Evolutionary conservation across 2,329 filamentous ascomycete genomes (phyloP).

Genomic region (Neofusicoccum sp.): DNA sequence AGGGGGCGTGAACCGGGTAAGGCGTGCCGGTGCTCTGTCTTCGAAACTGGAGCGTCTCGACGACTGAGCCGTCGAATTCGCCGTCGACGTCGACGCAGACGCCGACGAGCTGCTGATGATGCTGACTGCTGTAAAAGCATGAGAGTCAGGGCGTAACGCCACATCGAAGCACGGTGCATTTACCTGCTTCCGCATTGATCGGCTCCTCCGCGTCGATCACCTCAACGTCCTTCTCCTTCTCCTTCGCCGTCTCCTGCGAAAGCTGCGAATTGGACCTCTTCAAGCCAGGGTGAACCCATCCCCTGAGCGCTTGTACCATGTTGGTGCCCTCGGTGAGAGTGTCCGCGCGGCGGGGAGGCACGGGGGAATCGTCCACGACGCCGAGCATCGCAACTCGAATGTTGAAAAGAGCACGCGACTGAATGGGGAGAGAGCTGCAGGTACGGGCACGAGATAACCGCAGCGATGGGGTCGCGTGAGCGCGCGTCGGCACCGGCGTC

Average conservation of each 20-base stretch:
- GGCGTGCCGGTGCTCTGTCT: constrained; percentile 34
- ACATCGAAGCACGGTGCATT: constrained; percentile 12
- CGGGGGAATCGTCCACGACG: not conserved
- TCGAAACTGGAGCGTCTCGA: constrained; percentile 20
- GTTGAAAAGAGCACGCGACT: not conserved
- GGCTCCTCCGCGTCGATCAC: not conserved
- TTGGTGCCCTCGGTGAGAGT: constrained; percentile 1
- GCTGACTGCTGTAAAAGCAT: constrained; percentile 10
- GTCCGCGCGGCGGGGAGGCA: not conserved
- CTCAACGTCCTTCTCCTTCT: constrained; percentile 11
- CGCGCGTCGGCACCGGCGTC: not conserved
- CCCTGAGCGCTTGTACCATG: constrained; percentile 9
- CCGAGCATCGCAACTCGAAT: constrained; percentile 1
- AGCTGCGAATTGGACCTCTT: not conserved
- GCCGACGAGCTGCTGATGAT: not conserved
- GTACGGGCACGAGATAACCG: not conserved
- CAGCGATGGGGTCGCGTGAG: not conserved
- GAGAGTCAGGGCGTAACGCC: constrained; percentile 14
- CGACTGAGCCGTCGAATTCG: constrained; percentile 13
- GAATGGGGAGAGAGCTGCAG: not conserved
- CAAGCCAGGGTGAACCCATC: not conserved
- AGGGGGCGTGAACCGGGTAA: constrained; percentile 52
- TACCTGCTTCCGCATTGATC: constrained; percentile 13
- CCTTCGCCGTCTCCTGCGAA: constrained; percentile 11
- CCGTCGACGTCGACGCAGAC: constrained; percentile 6